Evolutionary conservation across 768 basidiomycete genomes (phyloP).

Genomic region (Cystobasidium tubakii): DNA sequence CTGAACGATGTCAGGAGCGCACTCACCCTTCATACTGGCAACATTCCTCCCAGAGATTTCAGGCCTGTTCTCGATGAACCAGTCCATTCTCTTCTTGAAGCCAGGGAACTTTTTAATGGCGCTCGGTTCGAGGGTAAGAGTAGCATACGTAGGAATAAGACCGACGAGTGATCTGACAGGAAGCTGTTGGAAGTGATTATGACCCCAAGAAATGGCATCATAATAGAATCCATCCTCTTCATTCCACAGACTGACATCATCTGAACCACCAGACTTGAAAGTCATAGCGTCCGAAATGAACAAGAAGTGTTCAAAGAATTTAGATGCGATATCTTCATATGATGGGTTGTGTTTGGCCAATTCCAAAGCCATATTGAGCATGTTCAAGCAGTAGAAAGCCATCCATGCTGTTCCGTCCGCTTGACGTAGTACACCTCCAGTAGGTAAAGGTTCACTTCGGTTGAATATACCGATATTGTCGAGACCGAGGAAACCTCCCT

Average conservation of each 20-base stretch:
- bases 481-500: constrained; percentile 93
- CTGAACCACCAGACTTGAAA: constrained; percentile 62
- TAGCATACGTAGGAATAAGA: constrained; percentile 93
- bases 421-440: constrained; percentile 84
- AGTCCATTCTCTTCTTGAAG: constrained; percentile 97
- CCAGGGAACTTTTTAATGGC: constrained; percentile 87
- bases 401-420: constrained; percentile 99
- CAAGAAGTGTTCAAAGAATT: constrained; percentile 91
- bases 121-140: constrained; percentile 82
- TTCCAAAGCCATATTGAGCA: constrained; percentile 96
- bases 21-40: constrained; percentile 83
- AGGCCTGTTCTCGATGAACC: constrained; percentile 92
- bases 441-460: constrained; percentile 90
- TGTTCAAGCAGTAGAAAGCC: constrained; percentile 97
- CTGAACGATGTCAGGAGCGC: neutral
- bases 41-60: constrained; percentile 84
- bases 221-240: constrained; percentile 98
- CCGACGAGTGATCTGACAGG: constrained; percentile 92
- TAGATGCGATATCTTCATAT: constrained; percentile 98
- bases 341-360: constrained; percentile 94
- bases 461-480: constrained; percentile 99
- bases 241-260: constrained; percentile 82
- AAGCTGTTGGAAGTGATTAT: constrained; percentile 71
- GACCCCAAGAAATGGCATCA: constrained; percentile 56
- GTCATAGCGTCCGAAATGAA: constrained; percentile 99